A percentile compares a stretch with the other conserved stretches of the same genome.
These are phyloP conservation scores for Plasmodium sp. DNA, from an alignment of 169 alveolate genomes.

Conservation along the genomic window DNA sequence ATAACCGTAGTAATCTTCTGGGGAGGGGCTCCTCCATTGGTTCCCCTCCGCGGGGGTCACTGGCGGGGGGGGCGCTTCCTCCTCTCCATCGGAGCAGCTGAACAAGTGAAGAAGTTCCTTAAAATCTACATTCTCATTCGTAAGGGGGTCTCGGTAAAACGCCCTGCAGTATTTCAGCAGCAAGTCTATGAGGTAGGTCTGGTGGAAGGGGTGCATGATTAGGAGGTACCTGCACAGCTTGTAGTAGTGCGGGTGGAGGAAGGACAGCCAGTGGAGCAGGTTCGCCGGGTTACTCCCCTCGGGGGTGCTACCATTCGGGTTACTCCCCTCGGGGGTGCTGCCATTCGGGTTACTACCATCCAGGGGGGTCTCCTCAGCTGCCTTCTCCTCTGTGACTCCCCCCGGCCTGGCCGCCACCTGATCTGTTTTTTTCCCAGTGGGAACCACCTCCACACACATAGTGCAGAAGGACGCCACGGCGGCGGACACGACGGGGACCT, in stretches of 20 bases:
- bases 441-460: neutral
- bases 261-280: constrained; percentile 47
- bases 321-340: neutral
- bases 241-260: constrained; percentile 77
- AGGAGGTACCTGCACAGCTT: constrained; percentile 57
- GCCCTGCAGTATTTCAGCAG: constrained; percentile 9
- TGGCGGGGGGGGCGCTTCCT: neutral
- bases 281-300: neutral
- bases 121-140: neutral
- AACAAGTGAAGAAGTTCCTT: neutral
- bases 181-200: constrained; percentile 22
- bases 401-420: neutral
- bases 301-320: neutral
- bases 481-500: constrained; percentile 78
- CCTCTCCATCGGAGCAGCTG: neutral
- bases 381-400: neutral
- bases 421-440: neutral
- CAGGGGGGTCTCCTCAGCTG: neutral
- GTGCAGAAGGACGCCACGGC: constrained; percentile 78
- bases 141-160: constrained; percentile 48
- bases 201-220: constrained; percentile 70
- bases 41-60: too few relatives aligned
- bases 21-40: neutral
- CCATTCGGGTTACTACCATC: too few relatives aligned
- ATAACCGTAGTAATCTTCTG: neutral